phyloP scores from a whole-genome alignment of 305 asterid species.

The Fraxinus ornus region DNA sequence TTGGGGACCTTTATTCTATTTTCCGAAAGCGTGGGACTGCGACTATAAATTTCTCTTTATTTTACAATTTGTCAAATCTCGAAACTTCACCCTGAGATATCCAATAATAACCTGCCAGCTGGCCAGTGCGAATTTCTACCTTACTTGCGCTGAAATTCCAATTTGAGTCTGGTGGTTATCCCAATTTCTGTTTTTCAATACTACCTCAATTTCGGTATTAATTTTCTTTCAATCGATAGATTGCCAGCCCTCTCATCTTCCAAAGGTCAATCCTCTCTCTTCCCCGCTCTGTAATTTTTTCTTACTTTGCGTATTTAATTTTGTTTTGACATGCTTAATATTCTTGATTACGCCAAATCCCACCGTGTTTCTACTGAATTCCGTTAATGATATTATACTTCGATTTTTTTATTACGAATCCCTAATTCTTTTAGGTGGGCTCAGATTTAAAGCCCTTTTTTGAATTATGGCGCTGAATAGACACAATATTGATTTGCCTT shows the following conservation, averaged over 20 bases:
- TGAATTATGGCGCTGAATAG: background rate
- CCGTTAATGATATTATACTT: background rate
- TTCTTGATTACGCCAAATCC: background rate
- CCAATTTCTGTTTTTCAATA: background rate
- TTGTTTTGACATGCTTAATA: background rate
- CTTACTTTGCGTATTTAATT: background rate
- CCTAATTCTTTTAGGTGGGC: background rate
- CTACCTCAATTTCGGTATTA: background rate
- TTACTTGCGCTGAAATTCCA: background rate
- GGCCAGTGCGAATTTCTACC: background rate
- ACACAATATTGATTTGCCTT: too few relatives aligned
- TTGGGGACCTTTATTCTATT: background rate
- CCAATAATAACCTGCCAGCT: background rate
- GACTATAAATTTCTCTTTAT: background rate
- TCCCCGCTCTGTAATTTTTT: background rate
- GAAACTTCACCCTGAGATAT: background rate
- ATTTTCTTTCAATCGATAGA: background rate
- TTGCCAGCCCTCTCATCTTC: background rate
- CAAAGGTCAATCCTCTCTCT: slow-evolving; percentile 14
- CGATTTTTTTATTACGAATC: background rate
- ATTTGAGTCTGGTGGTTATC: background rate
- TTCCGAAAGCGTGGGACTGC: background rate
- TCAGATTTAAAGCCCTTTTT: background rate
- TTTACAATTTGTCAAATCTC: too few relatives aligned
- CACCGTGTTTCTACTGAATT: background rate